A percentile compares a stretch with the other conserved stretches of the same genome.
These are phyloP conservation scores for Sugiyamaella qingdaonensis DNA, from an alignment of 805 yeast species.

Conservation along the genomic window DNA sequence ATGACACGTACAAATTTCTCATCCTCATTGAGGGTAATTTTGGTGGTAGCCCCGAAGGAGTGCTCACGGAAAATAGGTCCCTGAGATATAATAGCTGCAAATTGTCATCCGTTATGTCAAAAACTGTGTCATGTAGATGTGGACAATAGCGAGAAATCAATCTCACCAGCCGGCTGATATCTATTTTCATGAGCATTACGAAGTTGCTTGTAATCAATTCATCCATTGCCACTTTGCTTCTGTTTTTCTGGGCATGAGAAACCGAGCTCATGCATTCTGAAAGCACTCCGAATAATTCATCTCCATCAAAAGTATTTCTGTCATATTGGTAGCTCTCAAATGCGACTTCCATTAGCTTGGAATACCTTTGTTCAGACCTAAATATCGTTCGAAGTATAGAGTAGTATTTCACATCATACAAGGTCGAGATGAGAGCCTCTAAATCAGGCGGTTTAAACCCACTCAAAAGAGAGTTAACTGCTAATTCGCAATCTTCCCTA, in stretches of 20 bases:
- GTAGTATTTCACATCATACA: conserved; percentile 53
- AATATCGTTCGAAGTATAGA: conserved; percentile 58
- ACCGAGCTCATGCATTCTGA: conserved; percentile 19
- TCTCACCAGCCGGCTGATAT: conserved; percentile 36
- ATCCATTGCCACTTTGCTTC: conserved; percentile 26
- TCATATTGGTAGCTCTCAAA: conserved; percentile 22
- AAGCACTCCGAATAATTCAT: conserved; percentile 15
- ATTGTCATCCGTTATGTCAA: conserved; percentile 29
- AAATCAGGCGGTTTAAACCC: conserved; percentile 57
- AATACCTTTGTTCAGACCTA: conserved; percentile 46
- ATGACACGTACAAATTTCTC: conserved; percentile 20
- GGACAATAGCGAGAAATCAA: conserved; percentile 39
- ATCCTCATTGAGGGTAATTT: conserved; percentile 15
- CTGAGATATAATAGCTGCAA: conserved; percentile 25
- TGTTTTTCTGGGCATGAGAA: not conserved
- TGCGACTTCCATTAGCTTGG: conserved; percentile 56
- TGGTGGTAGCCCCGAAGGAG: not conserved
- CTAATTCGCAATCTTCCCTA: conserved; percentile 65
- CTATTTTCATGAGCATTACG: conserved; percentile 24
- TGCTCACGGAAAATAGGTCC: conserved; percentile 15
- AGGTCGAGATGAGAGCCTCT: conserved; percentile 44
- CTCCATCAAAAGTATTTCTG: conserved; percentile 1
- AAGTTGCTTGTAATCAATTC: conserved; percentile 31
- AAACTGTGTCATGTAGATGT: conserved; percentile 37
- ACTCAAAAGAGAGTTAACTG: conserved; percentile 67